A percentile compares a stretch with the other conserved stretches of the same genome.
Conservation (phyloP, 164 flowering plant species). For the Litsea cubeba region DNA sequence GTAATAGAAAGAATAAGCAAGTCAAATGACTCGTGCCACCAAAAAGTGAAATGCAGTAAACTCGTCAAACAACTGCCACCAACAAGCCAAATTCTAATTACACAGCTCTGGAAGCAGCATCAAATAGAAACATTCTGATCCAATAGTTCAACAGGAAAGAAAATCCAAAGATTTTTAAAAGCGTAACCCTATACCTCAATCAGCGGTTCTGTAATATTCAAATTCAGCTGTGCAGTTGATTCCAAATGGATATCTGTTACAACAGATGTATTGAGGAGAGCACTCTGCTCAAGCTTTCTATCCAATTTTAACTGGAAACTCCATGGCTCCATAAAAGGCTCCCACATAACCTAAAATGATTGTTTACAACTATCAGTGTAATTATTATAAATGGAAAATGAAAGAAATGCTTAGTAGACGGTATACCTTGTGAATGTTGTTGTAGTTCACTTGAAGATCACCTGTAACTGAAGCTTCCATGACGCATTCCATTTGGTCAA, state of each 20-base stretch:
- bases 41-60: neutral
- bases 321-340: conserved; percentile 96
- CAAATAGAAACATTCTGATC: neutral
- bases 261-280: conserved; percentile 35
- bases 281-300: conserved; percentile 35
- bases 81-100: neutral
- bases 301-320: conserved; percentile 45
- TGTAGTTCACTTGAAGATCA: conserved; percentile 71
- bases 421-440: conserved; percentile 76
- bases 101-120: neutral
- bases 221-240: conserved; percentile 58
- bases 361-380: conserved; percentile 7
- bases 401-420: neutral
- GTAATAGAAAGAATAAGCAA: neutral
- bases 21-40: neutral
- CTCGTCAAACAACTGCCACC: too few species aligned
- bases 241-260: conserved; percentile 49
- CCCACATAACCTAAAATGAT: conserved; percentile 75
- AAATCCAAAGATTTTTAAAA: neutral
- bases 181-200: conserved; percentile 53
- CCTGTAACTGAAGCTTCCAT: conserved; percentile 37
- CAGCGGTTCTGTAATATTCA: conserved; percentile 75
- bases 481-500: conserved; percentile 20
- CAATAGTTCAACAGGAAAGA: neutral
- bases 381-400: neutral